Percentiles rank a stretch among this genome's conserved stretches.
These are phyloP conservation scores for Eutrema salsugineum DNA, from an alignment of 441 rosid genomes.

Conservation along the genomic window DNA sequence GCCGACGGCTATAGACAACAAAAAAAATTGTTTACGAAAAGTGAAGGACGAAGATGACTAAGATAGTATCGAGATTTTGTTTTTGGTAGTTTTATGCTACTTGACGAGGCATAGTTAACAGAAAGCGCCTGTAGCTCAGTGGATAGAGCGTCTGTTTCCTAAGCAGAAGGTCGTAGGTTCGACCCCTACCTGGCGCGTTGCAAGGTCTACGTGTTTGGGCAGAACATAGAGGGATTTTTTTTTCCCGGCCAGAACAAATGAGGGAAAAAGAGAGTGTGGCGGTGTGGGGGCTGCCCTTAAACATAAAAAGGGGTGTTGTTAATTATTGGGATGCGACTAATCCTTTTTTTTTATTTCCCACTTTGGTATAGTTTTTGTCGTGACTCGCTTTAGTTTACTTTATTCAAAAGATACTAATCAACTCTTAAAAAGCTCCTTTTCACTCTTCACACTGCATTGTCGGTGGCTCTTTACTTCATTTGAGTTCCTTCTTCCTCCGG, in stretches of 20 bases:
- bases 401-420: constrained; percentile 7
- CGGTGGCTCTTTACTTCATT: constrained; percentile 1
- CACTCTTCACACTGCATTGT: constrained; percentile 12
- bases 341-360: neutral
- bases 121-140: constrained; percentile 83
- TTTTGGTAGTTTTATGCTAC: too few relatives aligned
- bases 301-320: neutral
- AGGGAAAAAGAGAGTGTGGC: too few relatives aligned
- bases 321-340: constrained; percentile 11
- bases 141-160: constrained; percentile 95
- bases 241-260: too few relatives aligned
- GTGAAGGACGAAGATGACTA: neutral
- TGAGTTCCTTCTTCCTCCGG: neutral
- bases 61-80: too few relatives aligned
- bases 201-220: too few relatives aligned
- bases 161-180: constrained; percentile 89
- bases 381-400: constrained; percentile 10
- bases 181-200: constrained; percentile 67
- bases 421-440: constrained; percentile 9
- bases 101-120: too few relatives aligned
- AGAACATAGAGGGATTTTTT: too few relatives aligned
- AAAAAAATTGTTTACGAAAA: neutral
- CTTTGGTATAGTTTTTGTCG: constrained; percentile 24
- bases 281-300: constrained; percentile 4
- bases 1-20: neutral